Conservation (phyloP, 2,329 filamentous ascomycete species). For the Myriangium duriaei region DNA sequence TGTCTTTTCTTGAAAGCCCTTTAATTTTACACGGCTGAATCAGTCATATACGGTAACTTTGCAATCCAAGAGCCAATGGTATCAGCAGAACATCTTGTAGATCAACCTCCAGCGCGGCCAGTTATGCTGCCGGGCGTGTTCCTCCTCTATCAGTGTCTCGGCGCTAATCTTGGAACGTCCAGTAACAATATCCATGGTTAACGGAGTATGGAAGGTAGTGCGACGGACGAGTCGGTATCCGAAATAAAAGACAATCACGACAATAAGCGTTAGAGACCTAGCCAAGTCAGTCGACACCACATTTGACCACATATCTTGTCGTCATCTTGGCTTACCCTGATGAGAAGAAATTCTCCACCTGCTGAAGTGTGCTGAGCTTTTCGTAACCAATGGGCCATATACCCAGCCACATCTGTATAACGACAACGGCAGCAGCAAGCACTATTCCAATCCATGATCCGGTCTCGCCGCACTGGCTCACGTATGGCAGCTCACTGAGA, state of each 20-base stretch:
- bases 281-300: constrained; percentile 27
- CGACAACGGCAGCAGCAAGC: constrained; percentile 63
- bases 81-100: constrained; percentile 26
- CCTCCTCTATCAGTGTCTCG: constrained; percentile 63
- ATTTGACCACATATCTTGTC: constrained; percentile 7
- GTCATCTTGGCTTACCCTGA: background rate
- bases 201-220: constrained; percentile 52
- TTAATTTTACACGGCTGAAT: too few species aligned
- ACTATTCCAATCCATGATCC: constrained; percentile 71
- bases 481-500: constrained; percentile 70
- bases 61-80: too few species aligned
- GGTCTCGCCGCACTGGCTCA: constrained; percentile 61
- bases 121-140: constrained; percentile 55
- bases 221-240: constrained; percentile 63
- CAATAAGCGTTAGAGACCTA: constrained; percentile 58
- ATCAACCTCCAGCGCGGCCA: constrained; percentile 38
- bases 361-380: constrained; percentile 30
- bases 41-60: too few species aligned
- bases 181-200: constrained; percentile 77
- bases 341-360: constrained; percentile 56
- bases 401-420: constrained; percentile 70
- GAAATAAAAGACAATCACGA: constrained; percentile 52
- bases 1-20: too few species aligned
- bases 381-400: constrained; percentile 58
- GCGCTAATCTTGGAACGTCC: constrained; percentile 78